Base-by-base conservation (phyloP, 352 stramenopile species). In the Phytophthora litchii region DNA sequence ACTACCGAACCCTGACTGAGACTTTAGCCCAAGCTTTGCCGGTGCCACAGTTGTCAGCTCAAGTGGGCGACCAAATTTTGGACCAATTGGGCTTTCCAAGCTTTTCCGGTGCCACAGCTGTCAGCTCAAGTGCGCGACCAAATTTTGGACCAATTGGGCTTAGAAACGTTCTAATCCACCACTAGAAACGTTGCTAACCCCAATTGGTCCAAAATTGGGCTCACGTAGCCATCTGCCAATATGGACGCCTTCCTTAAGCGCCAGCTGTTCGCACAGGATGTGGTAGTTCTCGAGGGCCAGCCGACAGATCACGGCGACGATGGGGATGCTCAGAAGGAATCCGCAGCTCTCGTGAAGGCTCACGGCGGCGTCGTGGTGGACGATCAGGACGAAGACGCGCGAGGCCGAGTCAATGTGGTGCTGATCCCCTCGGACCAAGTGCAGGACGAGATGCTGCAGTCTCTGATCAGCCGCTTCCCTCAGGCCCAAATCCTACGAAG, bases 231-330 rank as follows among this genome's bases (percentile, higher is more conserved):
- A 45, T 42, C 37, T 5, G 23, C 23, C 23, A 51, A 19, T 14
- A 91, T 91, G 81, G 79, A 91, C 56, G 79, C 77, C 9, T 91
- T 88, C 56, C 40, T 89, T 2, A 62, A 72, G 51, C 79, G 65
- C 10, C 66, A 52, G 47, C 68, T 89, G 41, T 86, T 87, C 46
- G 54, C 45, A 29, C 36, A 44, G 46, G 68, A 83, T 31, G 53
- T 69, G 31, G 69, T 67, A 49, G 37, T 76, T 54, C 53, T 82
- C 17, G 20, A 60, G 31, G 45, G 19, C 11, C 31, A 52, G 46
- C 40, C 42, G 23, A 17, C 23, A 14, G 51, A 52, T 19, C 11
- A 38, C 0, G 37, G 0, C 2, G 34, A 43, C 8, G 29, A 61
- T 21, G 43, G 5, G 19, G 37, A 46, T 31, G 40, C 13, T 23